phyloP scores from a whole-genome alignment of 2,329 filamentous ascomycete genomes.

The Lachnum nothofagi region DNA sequence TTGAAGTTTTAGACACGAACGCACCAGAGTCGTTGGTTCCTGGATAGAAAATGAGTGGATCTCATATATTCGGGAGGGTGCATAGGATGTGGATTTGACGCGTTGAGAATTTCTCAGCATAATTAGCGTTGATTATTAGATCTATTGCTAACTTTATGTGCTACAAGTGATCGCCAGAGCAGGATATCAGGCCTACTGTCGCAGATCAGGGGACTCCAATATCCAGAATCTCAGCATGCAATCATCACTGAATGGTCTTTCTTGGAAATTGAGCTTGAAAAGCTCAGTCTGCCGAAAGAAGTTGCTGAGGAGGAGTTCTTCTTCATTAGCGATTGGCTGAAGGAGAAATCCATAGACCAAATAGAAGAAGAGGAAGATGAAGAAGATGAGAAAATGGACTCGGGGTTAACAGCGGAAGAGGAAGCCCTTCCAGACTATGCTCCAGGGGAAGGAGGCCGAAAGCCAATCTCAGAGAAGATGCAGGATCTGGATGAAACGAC shows the following conservation, averaged over 20 bases:
- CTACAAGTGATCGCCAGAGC: constrained; percentile 6
- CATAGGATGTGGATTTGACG: too few relatives aligned
- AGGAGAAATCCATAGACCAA: constrained; percentile 2
- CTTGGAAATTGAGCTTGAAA: constrained; percentile 11
- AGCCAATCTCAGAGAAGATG: constrained; percentile 9
- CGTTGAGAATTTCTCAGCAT: not conserved
- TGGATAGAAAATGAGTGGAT: too few relatives aligned
- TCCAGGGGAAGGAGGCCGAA: constrained; percentile 3
- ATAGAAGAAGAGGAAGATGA: constrained; percentile 3
- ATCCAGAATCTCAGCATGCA: constrained; percentile 6
- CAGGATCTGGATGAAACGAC: constrained; percentile 7
- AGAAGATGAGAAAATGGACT: not conserved
- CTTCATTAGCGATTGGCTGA: constrained; percentile 20
- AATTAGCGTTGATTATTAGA: not conserved
- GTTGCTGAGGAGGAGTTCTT: constrained; percentile 19
- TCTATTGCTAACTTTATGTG: not conserved
- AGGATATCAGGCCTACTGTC: constrained; percentile 10
- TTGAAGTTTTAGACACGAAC: too few relatives aligned
- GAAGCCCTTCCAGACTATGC: constrained; percentile 15
- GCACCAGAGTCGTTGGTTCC: too few relatives aligned
- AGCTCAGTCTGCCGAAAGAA: constrained; percentile 12
- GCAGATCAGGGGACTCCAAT: constrained; percentile 8
- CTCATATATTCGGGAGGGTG: too few relatives aligned
- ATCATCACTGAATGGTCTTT: constrained; percentile 14
- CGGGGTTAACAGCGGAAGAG: not conserved